Percentiles rank a stretch among this genome's conserved stretches.
These are phyloP conservation scores for Trichomonas gallinae DNA, from an alignment of 208 protist genomes.

Conservation along the genomic window DNA sequence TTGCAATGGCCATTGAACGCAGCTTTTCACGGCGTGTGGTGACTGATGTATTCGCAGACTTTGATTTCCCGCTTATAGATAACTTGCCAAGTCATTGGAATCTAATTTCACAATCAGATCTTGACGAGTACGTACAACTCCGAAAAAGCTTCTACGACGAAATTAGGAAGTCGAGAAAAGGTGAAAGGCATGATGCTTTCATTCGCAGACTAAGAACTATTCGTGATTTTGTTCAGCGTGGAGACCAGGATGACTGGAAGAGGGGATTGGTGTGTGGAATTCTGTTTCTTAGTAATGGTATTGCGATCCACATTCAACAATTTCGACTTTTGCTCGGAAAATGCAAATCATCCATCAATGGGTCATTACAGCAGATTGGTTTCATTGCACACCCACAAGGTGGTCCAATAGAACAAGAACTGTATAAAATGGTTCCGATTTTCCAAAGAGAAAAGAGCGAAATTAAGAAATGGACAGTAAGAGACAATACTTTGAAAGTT, in stretches of 20 bases:
- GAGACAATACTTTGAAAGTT: not conserved
- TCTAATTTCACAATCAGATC: not conserved
- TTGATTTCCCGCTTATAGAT: not conserved
- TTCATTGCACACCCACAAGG: not conserved
- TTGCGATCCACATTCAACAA: slow-evolving; percentile 9
- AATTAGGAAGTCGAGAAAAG: not conserved
- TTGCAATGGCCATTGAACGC: not conserved
- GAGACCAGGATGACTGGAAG: not conserved
- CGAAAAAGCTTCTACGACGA: not conserved
- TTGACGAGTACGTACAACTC: not conserved
- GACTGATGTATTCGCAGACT: not conserved
- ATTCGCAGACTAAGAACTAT: not conserved
- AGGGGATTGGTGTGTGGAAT: not conserved
- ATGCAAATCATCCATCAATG: slow-evolving; percentile 22
- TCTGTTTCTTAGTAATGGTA: not conserved
- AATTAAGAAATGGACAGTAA: slow-evolving; percentile 1
- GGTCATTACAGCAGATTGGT: not conserved
- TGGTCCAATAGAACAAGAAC: not conserved
- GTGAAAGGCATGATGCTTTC: not conserved
- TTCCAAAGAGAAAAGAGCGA: not conserved
- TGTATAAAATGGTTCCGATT: not conserved
- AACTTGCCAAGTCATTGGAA: not conserved
- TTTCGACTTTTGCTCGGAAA: not conserved
- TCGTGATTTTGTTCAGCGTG: not conserved
- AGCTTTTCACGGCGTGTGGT: not conserved